Conservation (phyloP, 2,329 filamentous ascomycete species). For the Aureobasidium leucospermi region DNA sequence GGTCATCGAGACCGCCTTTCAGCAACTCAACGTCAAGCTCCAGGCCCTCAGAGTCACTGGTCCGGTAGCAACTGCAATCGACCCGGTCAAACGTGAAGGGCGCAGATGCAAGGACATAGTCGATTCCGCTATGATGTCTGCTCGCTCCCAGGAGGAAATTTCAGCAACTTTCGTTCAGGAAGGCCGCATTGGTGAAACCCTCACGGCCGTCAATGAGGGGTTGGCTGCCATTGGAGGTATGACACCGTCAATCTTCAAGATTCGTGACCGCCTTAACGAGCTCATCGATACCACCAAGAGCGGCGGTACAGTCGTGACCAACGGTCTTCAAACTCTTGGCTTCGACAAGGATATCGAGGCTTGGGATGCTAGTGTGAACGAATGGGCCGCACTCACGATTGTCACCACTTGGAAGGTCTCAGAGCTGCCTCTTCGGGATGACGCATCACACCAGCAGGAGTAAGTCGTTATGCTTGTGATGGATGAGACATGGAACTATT, state of each 20-base stretch:
- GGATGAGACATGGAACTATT: no score
- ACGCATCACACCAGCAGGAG: background rate
- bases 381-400: background rate
- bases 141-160: background rate
- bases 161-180: background rate
- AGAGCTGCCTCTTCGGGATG: background rate
- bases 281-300: background rate
- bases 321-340: background rate
- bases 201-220: slow-evolving; percentile 1
- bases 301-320: background rate
- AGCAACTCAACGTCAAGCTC: background rate
- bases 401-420: background rate
- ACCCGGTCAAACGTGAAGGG: background rate
- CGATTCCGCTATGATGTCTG: background rate
- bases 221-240: background rate
- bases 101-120: background rate
- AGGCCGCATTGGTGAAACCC: background rate
- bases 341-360: background rate
- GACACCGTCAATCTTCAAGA: background rate
- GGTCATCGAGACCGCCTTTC: background rate
- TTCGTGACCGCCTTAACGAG: background rate
- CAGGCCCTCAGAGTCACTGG: background rate
- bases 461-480: no score
- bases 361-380: background rate
- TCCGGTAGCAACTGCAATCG: background rate